Base-by-base conservation (phyloP, 331 rosid genomes). In the Malus hybrid region DNA sequence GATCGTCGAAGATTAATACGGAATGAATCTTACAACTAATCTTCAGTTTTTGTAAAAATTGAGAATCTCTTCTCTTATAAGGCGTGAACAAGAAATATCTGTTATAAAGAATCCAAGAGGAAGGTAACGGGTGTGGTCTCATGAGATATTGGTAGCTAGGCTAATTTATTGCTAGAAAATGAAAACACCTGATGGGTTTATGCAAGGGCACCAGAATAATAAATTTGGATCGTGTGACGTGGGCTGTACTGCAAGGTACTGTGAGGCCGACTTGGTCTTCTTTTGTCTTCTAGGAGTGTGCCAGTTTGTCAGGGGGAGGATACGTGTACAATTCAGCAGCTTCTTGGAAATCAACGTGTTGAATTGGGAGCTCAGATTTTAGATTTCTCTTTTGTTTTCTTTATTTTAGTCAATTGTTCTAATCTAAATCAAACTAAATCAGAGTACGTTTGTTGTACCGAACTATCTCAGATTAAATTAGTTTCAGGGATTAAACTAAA, bases 331-430 rank as follows among this genome's bases (percentile, higher is more conserved):
- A 6, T 8, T 18, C 22, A 3, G 10, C 75, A 63, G 11, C n/a
- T 80, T 36, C 73, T 69, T 4, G 10, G 76, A 69, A 59, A 75
- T 39, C 50, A 60, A 32, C 83, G 31, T 56, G 55, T 74, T 29
- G 16, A 62, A 74, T 73, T 18, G 44, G 65, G 64, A 60, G 65
- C n/a, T 57, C 48, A 69, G 74, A 15, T 72, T 46, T 36, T 10
- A 39, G 46, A 39, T 39, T 39, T 39, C 13, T 32, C 13, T 39
- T 9, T 10, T 39, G 46, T 39, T 39, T 10, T 10, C 12, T 39
- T 39, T 36, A 36, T 39, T n/a, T 52, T 52, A 1, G 59, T 52
- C 59, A 16, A 52, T 52, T 28, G 59, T 73, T 73, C 74, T 24
- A 4, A 73, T 73, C 65, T 33, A 9, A 6, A 34, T 24, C 24